phyloP scores from a whole-genome alignment of 805 yeast genomes.

The Lipomyces sp. region DNA sequence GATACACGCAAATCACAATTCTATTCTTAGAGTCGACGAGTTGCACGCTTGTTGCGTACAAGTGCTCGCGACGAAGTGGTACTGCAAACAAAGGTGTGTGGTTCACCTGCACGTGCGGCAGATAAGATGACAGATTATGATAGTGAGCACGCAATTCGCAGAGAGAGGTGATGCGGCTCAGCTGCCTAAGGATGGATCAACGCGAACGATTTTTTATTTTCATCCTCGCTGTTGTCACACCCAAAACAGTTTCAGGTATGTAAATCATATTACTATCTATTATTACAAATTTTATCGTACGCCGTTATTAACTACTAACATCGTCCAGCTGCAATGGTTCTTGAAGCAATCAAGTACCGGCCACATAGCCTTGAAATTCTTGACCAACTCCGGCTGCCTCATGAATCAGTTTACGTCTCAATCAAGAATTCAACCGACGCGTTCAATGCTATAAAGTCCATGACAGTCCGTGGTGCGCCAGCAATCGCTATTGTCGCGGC shows the following conservation, averaged over 20 bases:
- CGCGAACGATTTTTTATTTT: background rate
- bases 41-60: background rate
- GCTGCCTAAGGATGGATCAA: background rate
- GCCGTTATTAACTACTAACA: background rate
- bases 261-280: background rate
- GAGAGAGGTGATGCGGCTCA: background rate
- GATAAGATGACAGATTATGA: too few relatives aligned
- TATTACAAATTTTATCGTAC: background rate
- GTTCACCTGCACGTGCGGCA: too few relatives aligned
- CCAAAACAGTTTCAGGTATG: background rate
- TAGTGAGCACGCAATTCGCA: too few relatives aligned
- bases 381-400: conserved; percentile 85
- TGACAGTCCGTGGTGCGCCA: conserved; percentile 98
- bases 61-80: background rate
- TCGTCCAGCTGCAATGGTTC: conserved; percentile 22
- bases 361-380: conserved; percentile 58
- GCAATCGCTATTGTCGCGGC: conserved; percentile 97
- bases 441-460: conserved; percentile 75
- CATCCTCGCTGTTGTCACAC: background rate
- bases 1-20: background rate
- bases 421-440: conserved; percentile 74
- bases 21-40: background rate
- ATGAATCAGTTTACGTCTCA: conserved; percentile 68
- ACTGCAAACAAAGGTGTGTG: background rate
- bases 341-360: conserved; percentile 36